Percentiles rank a stretch among this genome's conserved stretches.
Conservation (phyloP, 164 flowering plant genomes). For the Echeveria elegans region DNA sequence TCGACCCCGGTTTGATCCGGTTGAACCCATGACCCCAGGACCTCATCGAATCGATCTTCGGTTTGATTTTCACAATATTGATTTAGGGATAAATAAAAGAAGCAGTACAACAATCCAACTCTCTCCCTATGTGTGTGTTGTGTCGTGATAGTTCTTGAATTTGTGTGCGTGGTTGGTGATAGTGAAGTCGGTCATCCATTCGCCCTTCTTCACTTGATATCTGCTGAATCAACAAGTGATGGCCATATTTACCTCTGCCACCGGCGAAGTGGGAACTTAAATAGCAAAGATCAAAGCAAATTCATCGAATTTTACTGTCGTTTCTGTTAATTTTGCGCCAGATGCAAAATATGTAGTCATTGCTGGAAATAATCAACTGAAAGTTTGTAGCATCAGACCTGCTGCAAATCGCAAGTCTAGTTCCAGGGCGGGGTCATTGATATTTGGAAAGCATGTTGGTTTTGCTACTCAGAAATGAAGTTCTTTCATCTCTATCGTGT, state of each 20-base stretch:
- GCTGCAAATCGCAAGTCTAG: slow-evolving; percentile 27
- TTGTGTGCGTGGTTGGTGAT: too few relatives aligned
- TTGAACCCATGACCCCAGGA: too few relatives aligned
- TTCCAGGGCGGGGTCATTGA: slow-evolving; percentile 20
- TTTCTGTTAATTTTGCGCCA: slow-evolving; percentile 49
- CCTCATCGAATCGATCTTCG: too few relatives aligned
- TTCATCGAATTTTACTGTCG: slow-evolving; percentile 35
- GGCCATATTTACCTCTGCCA: slow-evolving; percentile 66
- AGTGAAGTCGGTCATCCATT: too few relatives aligned
- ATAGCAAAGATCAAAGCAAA: slow-evolving; percentile 49
- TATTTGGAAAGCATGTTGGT: slow-evolving; percentile 42
- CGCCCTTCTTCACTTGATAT: slow-evolving; percentile 52
- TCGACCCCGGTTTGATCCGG: too few relatives aligned
- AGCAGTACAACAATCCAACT: too few relatives aligned
- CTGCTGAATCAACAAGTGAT: slow-evolving; percentile 55
- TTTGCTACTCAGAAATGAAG: slow-evolving; percentile 41
- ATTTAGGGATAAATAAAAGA: too few relatives aligned
- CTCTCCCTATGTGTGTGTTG: too few relatives aligned
- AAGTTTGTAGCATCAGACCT: slow-evolving; percentile 42
- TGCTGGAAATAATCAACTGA: slow-evolving; percentile 63
- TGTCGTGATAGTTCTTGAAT: too few relatives aligned
- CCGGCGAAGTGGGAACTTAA: slow-evolving; percentile 36
- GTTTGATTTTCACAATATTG: too few relatives aligned
- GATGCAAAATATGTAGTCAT: slow-evolving; percentile 47
- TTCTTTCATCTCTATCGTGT: slow-evolving; percentile 43